Conservation (phyloP, 176 grass and related monocot species). For the Zoysia pacifica region DNA sequence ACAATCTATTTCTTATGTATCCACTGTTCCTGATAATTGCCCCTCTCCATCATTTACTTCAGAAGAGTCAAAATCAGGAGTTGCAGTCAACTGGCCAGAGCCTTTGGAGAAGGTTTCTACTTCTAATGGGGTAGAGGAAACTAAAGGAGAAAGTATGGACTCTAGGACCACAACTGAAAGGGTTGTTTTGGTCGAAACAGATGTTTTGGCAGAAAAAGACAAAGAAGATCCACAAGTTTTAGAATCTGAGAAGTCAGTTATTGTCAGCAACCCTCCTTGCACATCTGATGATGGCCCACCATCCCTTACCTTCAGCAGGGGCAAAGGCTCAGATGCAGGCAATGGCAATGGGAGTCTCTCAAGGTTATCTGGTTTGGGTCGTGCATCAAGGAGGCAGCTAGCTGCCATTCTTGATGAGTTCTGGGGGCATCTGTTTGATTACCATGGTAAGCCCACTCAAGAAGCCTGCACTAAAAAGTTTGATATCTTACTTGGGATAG, state of each 20-base stretch:
- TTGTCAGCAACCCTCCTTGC: constrained; percentile 28
- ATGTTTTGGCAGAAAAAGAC: constrained; percentile 48
- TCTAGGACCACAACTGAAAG: constrained; percentile 46
- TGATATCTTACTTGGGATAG: constrained; percentile 73
- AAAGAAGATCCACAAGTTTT: constrained; percentile 44
- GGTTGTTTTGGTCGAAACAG: constrained; percentile 57
- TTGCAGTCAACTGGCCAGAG: constrained; percentile 57
- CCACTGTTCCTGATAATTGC: constrained; percentile 49
- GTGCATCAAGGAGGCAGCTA: constrained; percentile 81
- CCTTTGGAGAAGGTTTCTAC: constrained; percentile 37
- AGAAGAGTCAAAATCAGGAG: constrained; percentile 68
- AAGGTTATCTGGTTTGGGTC: constrained; percentile 86
- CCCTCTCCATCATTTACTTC: constrained; percentile 40
- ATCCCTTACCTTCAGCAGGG: constrained; percentile 58
- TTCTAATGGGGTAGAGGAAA: constrained; percentile 39
- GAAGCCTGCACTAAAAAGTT: constrained; percentile 72
- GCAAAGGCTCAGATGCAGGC: constrained; percentile 61
- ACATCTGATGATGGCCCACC: constrained; percentile 54
- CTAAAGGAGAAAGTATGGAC: constrained; percentile 39
- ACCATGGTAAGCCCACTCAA: constrained; percentile 81
- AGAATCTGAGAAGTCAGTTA: constrained; percentile 51
- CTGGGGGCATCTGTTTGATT: constrained; percentile 96
- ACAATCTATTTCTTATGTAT: constrained; percentile 52
- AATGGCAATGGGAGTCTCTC: constrained; percentile 74
- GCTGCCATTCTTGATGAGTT: constrained; percentile 87